phyloP scores from a whole-genome alignment of 164 flowering plant species.

The Vitis rotundifolia region DNA sequence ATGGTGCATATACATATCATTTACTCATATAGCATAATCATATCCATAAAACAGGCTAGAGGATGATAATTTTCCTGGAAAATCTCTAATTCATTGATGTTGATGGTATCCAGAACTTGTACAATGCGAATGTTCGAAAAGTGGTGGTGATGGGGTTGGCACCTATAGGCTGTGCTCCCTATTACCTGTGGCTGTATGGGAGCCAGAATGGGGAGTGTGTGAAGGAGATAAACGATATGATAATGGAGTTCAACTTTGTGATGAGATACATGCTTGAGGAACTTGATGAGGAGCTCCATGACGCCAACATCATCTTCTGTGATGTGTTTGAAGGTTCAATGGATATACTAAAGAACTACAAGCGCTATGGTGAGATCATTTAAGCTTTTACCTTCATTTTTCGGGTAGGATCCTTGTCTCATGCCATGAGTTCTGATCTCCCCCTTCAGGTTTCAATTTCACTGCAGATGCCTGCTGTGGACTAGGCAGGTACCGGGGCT shows the following conservation, averaged over 20 bases:
- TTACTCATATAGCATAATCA: background rate
- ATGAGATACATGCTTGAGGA: conserved; percentile 73
- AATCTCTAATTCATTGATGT: background rate
- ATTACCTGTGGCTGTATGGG: conserved; percentile 66
- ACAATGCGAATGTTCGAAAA: conserved; percentile 57
- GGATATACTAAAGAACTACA: conserved; percentile 64
- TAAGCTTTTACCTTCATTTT: background rate
- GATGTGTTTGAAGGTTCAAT: conserved; percentile 74
- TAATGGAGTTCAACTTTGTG: conserved; percentile 70
- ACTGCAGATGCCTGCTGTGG: conserved; percentile 90
- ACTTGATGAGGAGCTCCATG: conserved; percentile 57
- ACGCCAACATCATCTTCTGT: conserved; percentile 64
- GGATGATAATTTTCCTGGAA: background rate
- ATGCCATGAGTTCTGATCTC: background rate
- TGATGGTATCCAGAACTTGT: conserved; percentile 56
- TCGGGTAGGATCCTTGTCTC: background rate
- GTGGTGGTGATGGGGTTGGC: conserved; percentile 82
- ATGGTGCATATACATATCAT: conserved; percentile 40
- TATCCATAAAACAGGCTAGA: background rate
- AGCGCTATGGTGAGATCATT: conserved; percentile 57
- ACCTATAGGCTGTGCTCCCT: conserved; percentile 92
- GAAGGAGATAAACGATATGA: conserved; percentile 67
- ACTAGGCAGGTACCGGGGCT: conserved; percentile 68
- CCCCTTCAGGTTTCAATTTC: conserved; percentile 58
- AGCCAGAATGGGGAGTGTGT: conserved; percentile 68